Evolutionary conservation across 2,329 filamentous ascomycete species (phyloP).

Genomic region (Talaromyces atroroseus): DNA sequence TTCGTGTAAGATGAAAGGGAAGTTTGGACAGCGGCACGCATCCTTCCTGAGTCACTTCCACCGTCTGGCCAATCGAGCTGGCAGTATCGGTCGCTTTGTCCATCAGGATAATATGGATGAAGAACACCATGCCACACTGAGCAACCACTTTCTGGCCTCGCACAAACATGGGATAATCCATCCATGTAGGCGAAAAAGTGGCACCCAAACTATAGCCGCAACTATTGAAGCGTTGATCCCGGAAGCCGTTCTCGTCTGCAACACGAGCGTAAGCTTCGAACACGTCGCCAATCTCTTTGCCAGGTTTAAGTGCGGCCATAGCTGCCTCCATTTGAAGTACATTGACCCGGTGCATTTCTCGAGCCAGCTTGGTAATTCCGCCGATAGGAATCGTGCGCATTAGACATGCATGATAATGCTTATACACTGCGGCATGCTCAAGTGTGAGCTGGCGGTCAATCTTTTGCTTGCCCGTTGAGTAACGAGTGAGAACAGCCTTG

Average conservation of each 20-base stretch:
- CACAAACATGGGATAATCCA: conserved; percentile 11
- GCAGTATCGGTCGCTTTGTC: conserved; percentile 31
- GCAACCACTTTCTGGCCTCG: conserved; percentile 13
- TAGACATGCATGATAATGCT: conserved; percentile 30
- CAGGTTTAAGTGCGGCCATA: conserved; percentile 24
- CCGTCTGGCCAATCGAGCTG: conserved; percentile 27
- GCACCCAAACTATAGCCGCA: conserved; percentile 27
- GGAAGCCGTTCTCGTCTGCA: conserved; percentile 27
- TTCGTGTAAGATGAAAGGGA: conserved; percentile 28
- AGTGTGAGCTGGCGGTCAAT: conserved; percentile 30
- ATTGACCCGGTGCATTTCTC: conserved; percentile 24
- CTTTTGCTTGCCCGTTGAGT: conserved; percentile 26
- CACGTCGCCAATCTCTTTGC: conserved; percentile 23
- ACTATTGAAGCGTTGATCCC: conserved; percentile 26
- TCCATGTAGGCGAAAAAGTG: conserved; percentile 20
- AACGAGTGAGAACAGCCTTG: conserved; percentile 29
- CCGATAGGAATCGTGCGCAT: conserved; percentile 30
- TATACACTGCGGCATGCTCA: conserved; percentile 30
- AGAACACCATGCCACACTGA: conserved; percentile 28
- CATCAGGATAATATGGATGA: conserved; percentile 33
- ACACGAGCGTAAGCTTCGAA: conserved; percentile 25
- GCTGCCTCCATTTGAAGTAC: conserved; percentile 24
- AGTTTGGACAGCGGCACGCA: conserved; percentile 29
- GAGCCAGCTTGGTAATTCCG: conserved; percentile 23
- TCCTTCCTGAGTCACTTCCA: conserved; percentile 24